Percentiles rank a stretch among this genome's conserved stretches.
These are phyloP conservation scores for Wickerhamiella lipophila DNA, from an alignment of 805 yeast species.

Conservation along the genomic window DNA sequence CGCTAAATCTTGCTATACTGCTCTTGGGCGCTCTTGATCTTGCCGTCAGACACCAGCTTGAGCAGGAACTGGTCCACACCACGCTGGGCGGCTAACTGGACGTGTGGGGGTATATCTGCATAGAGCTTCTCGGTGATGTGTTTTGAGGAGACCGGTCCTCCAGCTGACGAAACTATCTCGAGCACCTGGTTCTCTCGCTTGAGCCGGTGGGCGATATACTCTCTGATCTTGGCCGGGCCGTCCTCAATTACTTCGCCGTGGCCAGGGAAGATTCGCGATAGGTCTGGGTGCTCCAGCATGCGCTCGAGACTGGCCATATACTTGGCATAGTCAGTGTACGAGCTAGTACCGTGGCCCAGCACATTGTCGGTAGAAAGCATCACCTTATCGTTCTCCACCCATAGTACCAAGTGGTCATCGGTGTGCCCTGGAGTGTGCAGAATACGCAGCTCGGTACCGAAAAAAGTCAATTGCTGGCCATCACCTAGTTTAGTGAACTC, in stretches of 20 bases:
- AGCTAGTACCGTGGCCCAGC: slow-evolving; percentile 30
- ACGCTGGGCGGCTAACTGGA: slow-evolving; percentile 26
- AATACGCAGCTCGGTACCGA: slow-evolving; percentile 25
- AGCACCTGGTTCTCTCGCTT: slow-evolving; percentile 27
- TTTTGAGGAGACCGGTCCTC: slow-evolving; percentile 13
- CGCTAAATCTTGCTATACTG: neutral
- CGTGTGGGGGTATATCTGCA: slow-evolving; percentile 20
- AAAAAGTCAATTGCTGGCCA: slow-evolving; percentile 21
- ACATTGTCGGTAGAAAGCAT: slow-evolving; percentile 30
- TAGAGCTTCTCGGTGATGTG: slow-evolving; percentile 24
- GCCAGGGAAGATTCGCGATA: slow-evolving; percentile 27
- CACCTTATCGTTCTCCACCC: slow-evolving; percentile 27
- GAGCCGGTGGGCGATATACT: slow-evolving; percentile 28
- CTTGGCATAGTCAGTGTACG: slow-evolving; percentile 25
- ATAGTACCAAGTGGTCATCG: slow-evolving; percentile 28
- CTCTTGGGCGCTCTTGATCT: slow-evolving; percentile 1
- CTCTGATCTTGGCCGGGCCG: slow-evolving; percentile 24
- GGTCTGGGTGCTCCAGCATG: slow-evolving; percentile 20
- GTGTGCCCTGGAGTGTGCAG: slow-evolving; percentile 31
- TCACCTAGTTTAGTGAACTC: slow-evolving; percentile 12
- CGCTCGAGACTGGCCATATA: slow-evolving; percentile 25
- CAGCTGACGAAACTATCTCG: slow-evolving; percentile 14
- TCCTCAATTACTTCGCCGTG: slow-evolving; percentile 28
- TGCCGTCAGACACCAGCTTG: slow-evolving; percentile 23
- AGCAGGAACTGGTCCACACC: slow-evolving; percentile 25